These are phyloP conservation scores for Fusarium sp. DNA, from an alignment of 2,329 filamentous ascomycete species.

Conservation along the genomic window DNA sequence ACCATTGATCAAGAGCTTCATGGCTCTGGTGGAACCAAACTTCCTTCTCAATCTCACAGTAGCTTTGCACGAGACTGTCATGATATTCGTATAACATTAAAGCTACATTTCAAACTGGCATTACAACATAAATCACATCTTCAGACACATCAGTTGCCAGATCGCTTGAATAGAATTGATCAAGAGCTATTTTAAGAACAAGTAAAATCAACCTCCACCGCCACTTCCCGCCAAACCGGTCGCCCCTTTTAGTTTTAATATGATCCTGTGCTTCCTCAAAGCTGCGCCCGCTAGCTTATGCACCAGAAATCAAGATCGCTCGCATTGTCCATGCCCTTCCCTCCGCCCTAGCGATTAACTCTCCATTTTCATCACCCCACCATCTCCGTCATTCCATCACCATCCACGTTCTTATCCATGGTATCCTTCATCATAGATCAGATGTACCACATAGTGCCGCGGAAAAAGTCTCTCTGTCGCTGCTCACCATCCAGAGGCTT, in stretches of 20 bases:
- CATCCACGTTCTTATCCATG: not conserved
- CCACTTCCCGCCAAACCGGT: slow-evolving; percentile 52
- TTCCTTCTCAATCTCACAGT: not conserved
- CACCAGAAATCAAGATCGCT: slow-evolving; percentile 22
- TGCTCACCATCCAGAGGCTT: slow-evolving; percentile 46
- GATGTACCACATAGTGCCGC: slow-evolving; percentile 60
- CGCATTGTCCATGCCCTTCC: slow-evolving; percentile 31
- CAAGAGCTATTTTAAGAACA: slow-evolving; percentile 27
- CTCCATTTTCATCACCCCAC: not conserved
- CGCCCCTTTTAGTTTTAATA: slow-evolving; percentile 48
- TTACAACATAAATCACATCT: not conserved
- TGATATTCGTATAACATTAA: not conserved
- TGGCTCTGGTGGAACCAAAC: too few species aligned
- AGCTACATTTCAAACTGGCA: too few species aligned
- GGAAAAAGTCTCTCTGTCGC: slow-evolving; percentile 52
- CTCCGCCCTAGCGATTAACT: slow-evolving; percentile 34
- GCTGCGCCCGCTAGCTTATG: not conserved
- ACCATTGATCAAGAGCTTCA: too few species aligned
- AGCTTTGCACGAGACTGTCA: not conserved
- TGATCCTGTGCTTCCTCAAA: slow-evolving; percentile 10
- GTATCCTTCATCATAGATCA: slow-evolving; percentile 32
- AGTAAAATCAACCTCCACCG: slow-evolving; percentile 49
- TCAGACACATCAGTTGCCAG: not conserved
- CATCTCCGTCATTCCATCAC: not conserved
- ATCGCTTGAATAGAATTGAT: slow-evolving; percentile 22